These are phyloP conservation scores for Bertia moriformis DNA, from an alignment of 2,329 filamentous ascomycete species.

Conservation along the genomic window DNA sequence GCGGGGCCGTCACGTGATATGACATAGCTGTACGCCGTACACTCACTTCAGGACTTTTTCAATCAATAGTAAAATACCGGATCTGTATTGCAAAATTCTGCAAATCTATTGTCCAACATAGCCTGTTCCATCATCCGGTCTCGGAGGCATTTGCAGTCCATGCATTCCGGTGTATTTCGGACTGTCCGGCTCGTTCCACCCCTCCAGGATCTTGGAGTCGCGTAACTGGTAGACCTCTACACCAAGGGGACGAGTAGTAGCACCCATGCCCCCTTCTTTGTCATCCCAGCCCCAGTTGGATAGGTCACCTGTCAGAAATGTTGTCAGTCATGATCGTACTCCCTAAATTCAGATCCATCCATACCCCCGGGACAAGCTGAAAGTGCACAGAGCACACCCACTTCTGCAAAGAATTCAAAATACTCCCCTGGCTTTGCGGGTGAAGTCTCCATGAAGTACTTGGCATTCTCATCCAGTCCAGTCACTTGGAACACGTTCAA, in stretches of 20 bases:
- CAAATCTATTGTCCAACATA: not conserved
- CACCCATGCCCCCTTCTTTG: conserved; percentile 52
- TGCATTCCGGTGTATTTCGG: conserved; percentile 53
- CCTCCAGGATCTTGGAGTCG: conserved; percentile 34
- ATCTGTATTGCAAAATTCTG: too few species aligned
- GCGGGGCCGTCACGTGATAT: too few species aligned
- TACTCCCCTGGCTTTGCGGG: conserved; percentile 39
- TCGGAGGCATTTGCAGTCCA: conserved; percentile 32
- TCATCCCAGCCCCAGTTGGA: conserved; percentile 65
- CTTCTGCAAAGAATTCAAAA: conserved; percentile 69
- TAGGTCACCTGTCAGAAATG: conserved; percentile 65
- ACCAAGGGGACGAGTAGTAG: conserved; percentile 58
- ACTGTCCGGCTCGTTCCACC: conserved; percentile 46
- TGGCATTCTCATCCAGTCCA: conserved; percentile 54
- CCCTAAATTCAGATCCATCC: conserved; percentile 1
- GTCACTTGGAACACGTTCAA: conserved; percentile 80
- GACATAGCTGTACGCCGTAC: not conserved
- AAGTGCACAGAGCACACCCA: conserved; percentile 48
- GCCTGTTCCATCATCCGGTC: conserved; percentile 10
- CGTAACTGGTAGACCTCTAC: conserved; percentile 57
- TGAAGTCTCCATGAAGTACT: conserved; percentile 62
- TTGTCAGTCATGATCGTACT: conserved; percentile 66
- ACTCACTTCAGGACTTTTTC: not conserved
- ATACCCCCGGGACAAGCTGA: not conserved
- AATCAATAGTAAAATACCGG: not conserved